Evolutionary conservation across 1,284 basidiomycete species (phyloP), one percentile per base, ranked within the genome.

Genomic region (Tylopilus orsonianus): DNA sequence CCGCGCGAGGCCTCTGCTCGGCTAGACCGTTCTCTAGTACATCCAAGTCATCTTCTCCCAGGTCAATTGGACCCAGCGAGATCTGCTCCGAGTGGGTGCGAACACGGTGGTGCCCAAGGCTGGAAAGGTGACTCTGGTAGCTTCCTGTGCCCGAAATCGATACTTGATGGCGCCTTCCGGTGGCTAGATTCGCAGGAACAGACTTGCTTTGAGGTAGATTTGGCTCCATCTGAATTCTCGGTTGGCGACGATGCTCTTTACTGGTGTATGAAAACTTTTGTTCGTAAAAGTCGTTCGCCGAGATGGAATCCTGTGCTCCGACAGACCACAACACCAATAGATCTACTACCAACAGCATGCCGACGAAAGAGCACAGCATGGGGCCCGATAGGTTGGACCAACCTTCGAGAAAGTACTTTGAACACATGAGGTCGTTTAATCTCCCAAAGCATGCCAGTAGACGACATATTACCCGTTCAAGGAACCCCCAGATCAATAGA

Each of bases 101-200:
- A 34, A 61, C 50, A 41, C 77, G 75, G 50, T 76, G 70, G 30
- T 74, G 68, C 29, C 71, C 71, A 8, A 68, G 60, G 13, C 62
- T 64, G 14, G 74, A 78, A 24, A 77, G 62, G 54, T 75, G 71
- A 44, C 71, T 74, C 46, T 77, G 74, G 44, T 77, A 68, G 52
- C 72, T 75, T 41, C 68, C 70, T 12, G 69, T 72, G 41, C 60
- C 62, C 19, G 65, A 65, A 20, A 65, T 61, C 20, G 62, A 65
- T 7, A 56, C 52, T 33, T 43, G 54, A 41, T 58, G 47, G n/a
- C 54, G 45, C 37, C 56, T 57, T 35, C 50, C 36, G 13, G 46
- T 44, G 29, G 41, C 30, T n/a, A 63, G 43, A 26, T 60, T 60
- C 13, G 51, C 54, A 29, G 61, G 61, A 24, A 54, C 44, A n/a